phyloP scores from a whole-genome alignment of 106 monocot species.

The Narthecium ossifragum region DNA sequence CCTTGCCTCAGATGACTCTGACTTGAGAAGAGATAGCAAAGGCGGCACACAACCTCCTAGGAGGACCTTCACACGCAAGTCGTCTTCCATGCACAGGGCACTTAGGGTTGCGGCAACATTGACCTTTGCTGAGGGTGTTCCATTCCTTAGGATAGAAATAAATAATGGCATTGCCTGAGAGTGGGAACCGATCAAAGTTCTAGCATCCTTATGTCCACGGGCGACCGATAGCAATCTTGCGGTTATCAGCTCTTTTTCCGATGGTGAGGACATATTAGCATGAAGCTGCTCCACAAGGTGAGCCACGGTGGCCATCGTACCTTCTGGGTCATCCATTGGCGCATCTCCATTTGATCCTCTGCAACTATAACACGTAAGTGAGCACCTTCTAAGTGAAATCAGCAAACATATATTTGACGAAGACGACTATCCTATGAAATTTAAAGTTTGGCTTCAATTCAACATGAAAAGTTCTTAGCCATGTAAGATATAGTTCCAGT shows the following conservation, averaged over 20 bases:
- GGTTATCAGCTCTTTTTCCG: slow-evolving; percentile 55
- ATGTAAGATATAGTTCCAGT: too few relatives aligned
- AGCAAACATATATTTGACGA: too few relatives aligned
- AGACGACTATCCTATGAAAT: too few relatives aligned
- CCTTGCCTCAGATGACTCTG: slow-evolving; percentile 43
- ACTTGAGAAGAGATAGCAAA: slow-evolving; percentile 61
- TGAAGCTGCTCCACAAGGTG: slow-evolving; percentile 69
- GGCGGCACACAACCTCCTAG: slow-evolving; percentile 77
- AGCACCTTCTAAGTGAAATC: background rate
- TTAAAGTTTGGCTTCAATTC: background rate
- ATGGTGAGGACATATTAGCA: slow-evolving; percentile 43
- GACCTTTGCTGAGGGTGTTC: slow-evolving; percentile 47
- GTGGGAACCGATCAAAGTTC: slow-evolving; percentile 60
- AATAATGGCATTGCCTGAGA: slow-evolving; percentile 80
- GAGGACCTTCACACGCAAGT: slow-evolving; percentile 63
- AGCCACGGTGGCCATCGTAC: slow-evolving; percentile 61
- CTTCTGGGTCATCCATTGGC: slow-evolving; percentile 48
- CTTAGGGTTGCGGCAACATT: slow-evolving; percentile 62
- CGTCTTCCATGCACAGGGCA: slow-evolving; percentile 74
- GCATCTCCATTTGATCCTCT: slow-evolving; percentile 41
- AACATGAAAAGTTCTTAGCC: too few relatives aligned
- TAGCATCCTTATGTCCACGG: slow-evolving; percentile 41
- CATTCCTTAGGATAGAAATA: slow-evolving; percentile 64
- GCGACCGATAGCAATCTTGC: slow-evolving; percentile 37
- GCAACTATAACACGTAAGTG: background rate